Evolutionary conservation across 2,329 filamentous ascomycete genomes (phyloP), one percentile per base, ranked within the genome.

Genomic region (Diaporthe vexans): DNA sequence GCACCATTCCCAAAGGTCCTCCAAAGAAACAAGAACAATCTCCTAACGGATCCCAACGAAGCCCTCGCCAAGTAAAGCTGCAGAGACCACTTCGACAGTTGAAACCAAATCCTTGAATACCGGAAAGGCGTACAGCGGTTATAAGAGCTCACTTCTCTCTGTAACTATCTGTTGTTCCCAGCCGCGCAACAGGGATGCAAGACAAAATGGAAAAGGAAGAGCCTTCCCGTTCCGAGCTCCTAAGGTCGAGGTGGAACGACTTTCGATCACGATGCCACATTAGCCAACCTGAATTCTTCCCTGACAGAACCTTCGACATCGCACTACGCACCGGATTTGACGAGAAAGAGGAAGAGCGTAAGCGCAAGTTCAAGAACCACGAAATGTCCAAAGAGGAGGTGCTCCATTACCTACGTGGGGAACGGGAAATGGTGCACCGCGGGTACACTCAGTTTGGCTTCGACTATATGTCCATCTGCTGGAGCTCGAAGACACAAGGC

Each of bases 351-450:
- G 26, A 33, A 29, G 52, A 56, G 52, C 24, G 52, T 4, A 6
- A 56, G 52, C 52, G 52, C 26, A 56, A 33, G 52, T 33, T 56
- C 52, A 29, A 56, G 52, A 56, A 56, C 24, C 52, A 56, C 6
- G 26, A 56, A 33, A 56, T 33, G 52, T 33, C 52, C 26, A 56
- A 56, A 56, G 26, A 56, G 52, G 52, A 56, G 33, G 52, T 56
- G 52, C 52, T 56, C 15, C 52, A 56, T 56, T 33, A 56, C 52
- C 52, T 33, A 24, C 52, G 52, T 4, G 52, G 13, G 21, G 24
- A 29, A 56, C 26, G 26, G 24, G 52, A 56, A 21, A 10, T 11
- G 52, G 6, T 0, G 52, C 52, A 56, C 21, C 52, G 52, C 52
- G 11, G 26, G 24, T 4, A 10, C 19, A 56, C 33, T 26, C 26